phyloP scores from a whole-genome alignment of 768 basidiomycete genomes.

The Cystofilobasidium ferigula region DNA sequence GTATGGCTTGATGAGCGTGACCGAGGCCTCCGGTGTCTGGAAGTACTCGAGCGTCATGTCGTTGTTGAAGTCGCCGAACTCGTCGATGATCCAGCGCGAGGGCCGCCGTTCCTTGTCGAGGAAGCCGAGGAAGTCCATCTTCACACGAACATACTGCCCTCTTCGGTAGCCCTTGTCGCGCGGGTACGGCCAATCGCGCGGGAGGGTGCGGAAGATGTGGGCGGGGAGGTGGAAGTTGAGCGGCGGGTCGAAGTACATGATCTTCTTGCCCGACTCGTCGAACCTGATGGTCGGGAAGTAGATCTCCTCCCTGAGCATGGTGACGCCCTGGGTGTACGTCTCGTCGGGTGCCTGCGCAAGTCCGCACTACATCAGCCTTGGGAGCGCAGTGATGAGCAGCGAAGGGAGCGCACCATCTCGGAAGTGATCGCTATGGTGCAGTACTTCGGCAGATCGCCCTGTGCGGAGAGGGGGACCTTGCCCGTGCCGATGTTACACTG shows the following conservation, averaged over 20 bases:
- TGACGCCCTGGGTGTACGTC: neutral
- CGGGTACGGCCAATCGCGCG: neutral
- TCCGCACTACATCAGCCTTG: neutral
- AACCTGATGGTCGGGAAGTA: neutral
- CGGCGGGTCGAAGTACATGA: neutral
- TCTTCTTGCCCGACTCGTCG: neutral
- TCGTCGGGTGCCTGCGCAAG: neutral
- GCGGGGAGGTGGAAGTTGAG: neutral
- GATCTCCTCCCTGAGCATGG: neutral
- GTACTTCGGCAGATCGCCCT: neutral
- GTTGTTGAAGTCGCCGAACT: neutral
- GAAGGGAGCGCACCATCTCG: neutral
- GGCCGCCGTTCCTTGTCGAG: neutral
- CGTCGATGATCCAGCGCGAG: conserved; percentile 11
- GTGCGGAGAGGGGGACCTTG: neutral
- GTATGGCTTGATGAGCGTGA: neutral
- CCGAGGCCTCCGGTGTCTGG: neutral
- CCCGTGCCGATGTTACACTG: conserved; percentile 5
- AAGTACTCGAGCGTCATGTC: neutral
- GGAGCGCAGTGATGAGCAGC: neutral
- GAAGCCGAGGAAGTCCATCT: conserved; percentile 10
- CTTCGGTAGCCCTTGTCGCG: neutral
- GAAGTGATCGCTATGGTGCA: neutral
- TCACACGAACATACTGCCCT: neutral
- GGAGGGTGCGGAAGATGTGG: neutral